phyloP scores from a whole-genome alignment of 1,284 basidiomycete species.

The Tilletia walkeri region DNA sequence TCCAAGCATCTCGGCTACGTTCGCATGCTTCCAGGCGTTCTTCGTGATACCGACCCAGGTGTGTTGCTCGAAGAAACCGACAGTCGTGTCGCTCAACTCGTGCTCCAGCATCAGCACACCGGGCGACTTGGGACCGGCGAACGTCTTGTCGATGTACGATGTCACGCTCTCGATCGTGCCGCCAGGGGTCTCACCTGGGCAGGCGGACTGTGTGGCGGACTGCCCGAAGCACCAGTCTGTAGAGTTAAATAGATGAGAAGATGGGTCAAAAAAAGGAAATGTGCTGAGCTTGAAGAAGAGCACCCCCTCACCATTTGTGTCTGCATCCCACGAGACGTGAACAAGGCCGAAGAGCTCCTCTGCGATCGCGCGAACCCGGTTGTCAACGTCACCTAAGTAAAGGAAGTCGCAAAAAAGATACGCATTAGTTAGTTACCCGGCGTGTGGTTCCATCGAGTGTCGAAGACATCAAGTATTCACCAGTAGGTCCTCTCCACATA shows the following conservation, averaged over 20 bases:
- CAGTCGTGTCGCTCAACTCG: conserved; percentile 67
- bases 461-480: conserved; percentile 13
- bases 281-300: no score
- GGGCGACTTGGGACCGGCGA: conserved; percentile 56
- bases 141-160: conserved; percentile 21
- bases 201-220: conserved; percentile 22
- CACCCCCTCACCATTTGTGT: conserved; percentile 12
- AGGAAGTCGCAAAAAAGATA: no score
- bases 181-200: conserved; percentile 34
- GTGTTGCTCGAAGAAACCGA: conserved; percentile 68
- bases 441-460: background rate
- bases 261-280: no score
- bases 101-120: conserved; percentile 81
- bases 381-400: conserved; percentile 48
- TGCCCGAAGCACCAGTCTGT: conserved; percentile 25
- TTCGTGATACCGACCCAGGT: conserved; percentile 65
- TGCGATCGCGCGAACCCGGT: conserved; percentile 52
- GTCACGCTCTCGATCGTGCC: conserved; percentile 27
- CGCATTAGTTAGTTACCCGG: no score
- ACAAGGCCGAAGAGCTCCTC: conserved; percentile 59
- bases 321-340: conserved; percentile 72
- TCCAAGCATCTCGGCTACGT: conserved; percentile 33
- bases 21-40: conserved; percentile 65
- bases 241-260: no score
- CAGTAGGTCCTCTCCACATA: conserved; percentile 46